These are phyloP conservation scores for Clitoria ternatea DNA, from an alignment of 306 rosid genomes.

Conservation along the genomic window DNA sequence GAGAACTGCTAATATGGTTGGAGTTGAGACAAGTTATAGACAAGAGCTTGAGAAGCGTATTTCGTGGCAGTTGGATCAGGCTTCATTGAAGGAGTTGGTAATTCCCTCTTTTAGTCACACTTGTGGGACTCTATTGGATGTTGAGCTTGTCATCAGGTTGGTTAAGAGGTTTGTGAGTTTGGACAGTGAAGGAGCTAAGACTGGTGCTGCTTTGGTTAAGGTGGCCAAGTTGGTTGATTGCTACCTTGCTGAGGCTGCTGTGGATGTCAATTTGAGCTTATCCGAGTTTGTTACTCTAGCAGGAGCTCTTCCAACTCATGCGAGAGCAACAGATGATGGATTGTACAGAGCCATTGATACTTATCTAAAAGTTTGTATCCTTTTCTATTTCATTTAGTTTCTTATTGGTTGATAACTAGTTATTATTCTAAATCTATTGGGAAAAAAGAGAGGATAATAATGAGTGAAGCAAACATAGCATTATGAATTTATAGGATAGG, in stretches of 20 bases:
- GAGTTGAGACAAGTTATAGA: constrained; percentile 52
- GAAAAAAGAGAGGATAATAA: background rate
- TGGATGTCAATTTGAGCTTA: constrained; percentile 63
- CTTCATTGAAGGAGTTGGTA: constrained; percentile 71
- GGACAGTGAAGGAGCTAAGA: constrained; percentile 55
- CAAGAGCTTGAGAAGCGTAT: constrained; percentile 73
- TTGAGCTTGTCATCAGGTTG: constrained; percentile 59
- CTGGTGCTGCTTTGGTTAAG: constrained; percentile 61
- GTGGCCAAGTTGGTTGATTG: constrained; percentile 76
- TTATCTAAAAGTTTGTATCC: constrained; percentile 68
- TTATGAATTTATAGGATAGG: background rate
- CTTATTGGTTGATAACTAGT: background rate
- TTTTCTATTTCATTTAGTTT: background rate
- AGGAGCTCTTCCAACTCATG: constrained; percentile 64
- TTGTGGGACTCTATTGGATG: constrained; percentile 72
- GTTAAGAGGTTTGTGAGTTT: constrained; percentile 65
- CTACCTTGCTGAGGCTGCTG: constrained; percentile 79
- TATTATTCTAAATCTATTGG: background rate
- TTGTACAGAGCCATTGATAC: constrained; percentile 94
- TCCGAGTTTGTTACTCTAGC: constrained; percentile 63
- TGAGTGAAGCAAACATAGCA: background rate
- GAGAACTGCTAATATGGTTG: constrained; percentile 83
- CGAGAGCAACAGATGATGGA: constrained; percentile 80
- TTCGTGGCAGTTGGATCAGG: constrained; percentile 81
- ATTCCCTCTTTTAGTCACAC: constrained; percentile 89